Percentiles rank a stretch among this genome's conserved stretches.
Evolutionary conservation across 1,284 basidiomycete genomes (phyloP).

Genomic region (Puccinia coronata): DNA sequence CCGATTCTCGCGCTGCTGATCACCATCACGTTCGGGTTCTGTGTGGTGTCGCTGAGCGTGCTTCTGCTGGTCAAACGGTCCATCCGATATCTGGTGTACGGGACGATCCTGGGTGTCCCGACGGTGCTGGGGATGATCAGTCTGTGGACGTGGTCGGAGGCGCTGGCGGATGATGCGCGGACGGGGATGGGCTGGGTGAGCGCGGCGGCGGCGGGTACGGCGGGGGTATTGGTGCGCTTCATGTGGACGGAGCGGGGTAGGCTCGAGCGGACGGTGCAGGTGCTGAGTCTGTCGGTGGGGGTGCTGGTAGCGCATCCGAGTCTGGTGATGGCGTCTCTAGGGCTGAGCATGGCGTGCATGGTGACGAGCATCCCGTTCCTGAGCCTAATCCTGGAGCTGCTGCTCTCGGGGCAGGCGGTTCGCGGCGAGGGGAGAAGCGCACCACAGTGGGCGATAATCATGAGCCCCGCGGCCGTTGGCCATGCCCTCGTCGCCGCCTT

Average conservation of each 20-base stretch:
- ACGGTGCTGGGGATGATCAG: slow-evolving; percentile 34
- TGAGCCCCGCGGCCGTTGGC: slow-evolving; percentile 10
- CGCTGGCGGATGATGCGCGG: slow-evolving; percentile 18
- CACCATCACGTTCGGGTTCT: slow-evolving; percentile 32
- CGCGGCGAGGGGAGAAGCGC: too few species aligned
- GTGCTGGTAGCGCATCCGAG: slow-evolving; percentile 43
- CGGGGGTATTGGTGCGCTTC: not conserved
- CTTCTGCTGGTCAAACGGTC: slow-evolving; percentile 38
- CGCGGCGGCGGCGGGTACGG: slow-evolving; percentile 3
- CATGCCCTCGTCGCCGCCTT: slow-evolving; percentile 31
- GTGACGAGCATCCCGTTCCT: slow-evolving; percentile 38
- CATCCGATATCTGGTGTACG: slow-evolving; percentile 41
- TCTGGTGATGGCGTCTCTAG: slow-evolving; percentile 37
- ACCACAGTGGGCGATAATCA: slow-evolving; percentile 25
- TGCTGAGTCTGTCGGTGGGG: slow-evolving; percentile 20
- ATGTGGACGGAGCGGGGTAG: slow-evolving; percentile 32
- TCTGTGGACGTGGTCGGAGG: slow-evolving; percentile 41
- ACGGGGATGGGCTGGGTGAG: slow-evolving; percentile 36
- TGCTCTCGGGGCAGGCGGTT: slow-evolving; percentile 12
- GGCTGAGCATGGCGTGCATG: slow-evolving; percentile 35
- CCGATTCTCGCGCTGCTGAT: slow-evolving; percentile 33
- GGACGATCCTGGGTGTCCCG: slow-evolving; percentile 35
- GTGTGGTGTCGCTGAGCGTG: slow-evolving; percentile 25
- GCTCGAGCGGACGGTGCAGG: slow-evolving; percentile 38
- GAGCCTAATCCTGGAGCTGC: slow-evolving; percentile 17